A percentile compares a stretch with the other conserved stretches of the same genome.
Conservation (phyloP, 441 rosid genomes). For the Hura crepitans region DNA sequence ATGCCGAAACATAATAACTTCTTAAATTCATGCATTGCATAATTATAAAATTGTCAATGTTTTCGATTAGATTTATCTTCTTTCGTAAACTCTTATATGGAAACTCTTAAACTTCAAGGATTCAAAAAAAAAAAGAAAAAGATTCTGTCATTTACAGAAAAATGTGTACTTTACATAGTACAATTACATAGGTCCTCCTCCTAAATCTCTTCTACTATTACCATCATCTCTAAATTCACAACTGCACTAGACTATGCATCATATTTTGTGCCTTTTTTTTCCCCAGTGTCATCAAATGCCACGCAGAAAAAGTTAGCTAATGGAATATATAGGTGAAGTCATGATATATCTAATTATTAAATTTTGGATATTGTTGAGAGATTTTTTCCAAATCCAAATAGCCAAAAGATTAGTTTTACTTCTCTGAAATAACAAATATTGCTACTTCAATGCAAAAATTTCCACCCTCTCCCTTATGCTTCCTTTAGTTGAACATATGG, state of each 20-base stretch:
- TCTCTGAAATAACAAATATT: background rate
- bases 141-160: background rate
- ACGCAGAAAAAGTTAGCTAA: background rate
- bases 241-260: too few relatives aligned
- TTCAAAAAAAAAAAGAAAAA: too few relatives aligned
- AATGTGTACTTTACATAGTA: background rate
- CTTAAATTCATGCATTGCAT: too few relatives aligned
- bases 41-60: background rate
- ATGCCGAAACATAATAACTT: too few relatives aligned
- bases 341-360: background rate
- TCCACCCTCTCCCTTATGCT: background rate
- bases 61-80: background rate
- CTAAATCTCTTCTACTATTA: too few relatives aligned
- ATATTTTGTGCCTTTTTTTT: background rate
- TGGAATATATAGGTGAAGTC: too few relatives aligned
- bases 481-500: conserved; percentile 1
- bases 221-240: too few relatives aligned
- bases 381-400: background rate
- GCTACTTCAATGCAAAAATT: background rate
- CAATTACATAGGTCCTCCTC: background rate
- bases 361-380: background rate
- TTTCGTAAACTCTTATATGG: background rate
- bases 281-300: background rate
- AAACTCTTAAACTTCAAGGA: background rate
- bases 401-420: background rate